Base-by-base conservation (phyloP, 768 basidiomycete species). In the Tricholoma hemisulphureum region DNA sequence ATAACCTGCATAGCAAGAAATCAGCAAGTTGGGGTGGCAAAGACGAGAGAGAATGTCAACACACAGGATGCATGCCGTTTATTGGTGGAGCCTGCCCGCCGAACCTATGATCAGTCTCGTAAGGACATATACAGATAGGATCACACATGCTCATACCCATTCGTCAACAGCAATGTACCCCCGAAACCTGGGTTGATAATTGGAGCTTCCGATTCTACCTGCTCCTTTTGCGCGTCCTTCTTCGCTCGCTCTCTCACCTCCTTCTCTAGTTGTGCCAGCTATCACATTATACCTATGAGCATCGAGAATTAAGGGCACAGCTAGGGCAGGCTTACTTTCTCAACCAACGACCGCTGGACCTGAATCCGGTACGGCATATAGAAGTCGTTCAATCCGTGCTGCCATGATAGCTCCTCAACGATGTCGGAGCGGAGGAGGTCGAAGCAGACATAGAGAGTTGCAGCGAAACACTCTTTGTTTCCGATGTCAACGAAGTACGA, bases 401-500 rank as follows among this genome's bases (percentile, higher is more conserved):
- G 90, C 97, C 97, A 98, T 60, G 94, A 94, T 32, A 97, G 77
- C 71, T 97, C 96, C 73, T 95, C 91, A 24, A 97, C 93, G 56
- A 95, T 74, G 67, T 98, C 96, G 2, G 94, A 83, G 45, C 93
- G 88, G 53, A 98, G 76, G n/a, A 98, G 81, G 74, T 99, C 96
- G 77, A 95, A 99, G 78, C 95, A 97, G 53, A 90, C 83, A 65
- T 87, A 98, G 21, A 98, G 83, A 61, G 89, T 77, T 1, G 90
- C 93, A 0, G 93, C 89, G 72, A 96, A 99, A 73, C 94, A 96
- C 70, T 99, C 97, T 76, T 95, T 95, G 82, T 96, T 96, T 31
- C 97, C 97, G 62, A 99, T 98, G 73, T 94, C 92, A 57, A 97
- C 95, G 69, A 98, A 99, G 79, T 98, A 98, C 4, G 89, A 88